Base-by-base conservation (phyloP, 768 basidiomycete species). In the Pisolithus orientalis region DNA sequence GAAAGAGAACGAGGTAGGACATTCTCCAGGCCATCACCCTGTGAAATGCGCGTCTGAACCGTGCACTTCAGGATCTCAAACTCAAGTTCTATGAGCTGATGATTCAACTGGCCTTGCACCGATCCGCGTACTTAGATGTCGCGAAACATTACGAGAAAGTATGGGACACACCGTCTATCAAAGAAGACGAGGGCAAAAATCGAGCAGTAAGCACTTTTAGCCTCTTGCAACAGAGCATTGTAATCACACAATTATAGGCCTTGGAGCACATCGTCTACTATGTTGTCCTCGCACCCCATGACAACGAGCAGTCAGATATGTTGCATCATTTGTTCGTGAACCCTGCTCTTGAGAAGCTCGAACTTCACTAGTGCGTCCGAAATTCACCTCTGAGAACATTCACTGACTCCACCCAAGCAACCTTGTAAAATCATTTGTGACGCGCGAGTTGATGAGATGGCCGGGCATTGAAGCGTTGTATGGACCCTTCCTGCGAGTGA, bases 261-360 rank as follows among this genome's bases (percentile, higher is more conserved):
- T 78, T 98, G 14, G 92, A 96, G 64, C 90, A 94, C 66, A 94
- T 98, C 52, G 85, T 94, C 43, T 94, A 91, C 71, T 98, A 94
- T 62, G 80, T 97, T 51, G 83, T 96, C 25, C 84, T 98, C 44
- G 90, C 95, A 1, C 85, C 94, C 3, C 88, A 98, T 66, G 89
- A 87, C 67, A 98, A 99, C 65, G 95, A 97, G 69, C 96, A 99
- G 69, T 91, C 87, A 2, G 94, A 98, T 65, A 94, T 98, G 87
- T 73, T 99, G 43, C 85, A 97, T 66, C 89, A 90, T 62, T 76
- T 95, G 29, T 89, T 80, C 62, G 74, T 74, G 43, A 85, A 97
- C 66, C 80, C 93, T 24, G 84, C 87, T 24, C 70, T 97, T 39
- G 70, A 76, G 56, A 94, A 90, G 66, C 75, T 94, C 43, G 85